Percentiles rank a stretch among this genome's conserved stretches.
These are phyloP conservation scores for Clarireedia monteithiana DNA, from an alignment of 2,329 filamentous ascomycete genomes.

Conservation along the genomic window DNA sequence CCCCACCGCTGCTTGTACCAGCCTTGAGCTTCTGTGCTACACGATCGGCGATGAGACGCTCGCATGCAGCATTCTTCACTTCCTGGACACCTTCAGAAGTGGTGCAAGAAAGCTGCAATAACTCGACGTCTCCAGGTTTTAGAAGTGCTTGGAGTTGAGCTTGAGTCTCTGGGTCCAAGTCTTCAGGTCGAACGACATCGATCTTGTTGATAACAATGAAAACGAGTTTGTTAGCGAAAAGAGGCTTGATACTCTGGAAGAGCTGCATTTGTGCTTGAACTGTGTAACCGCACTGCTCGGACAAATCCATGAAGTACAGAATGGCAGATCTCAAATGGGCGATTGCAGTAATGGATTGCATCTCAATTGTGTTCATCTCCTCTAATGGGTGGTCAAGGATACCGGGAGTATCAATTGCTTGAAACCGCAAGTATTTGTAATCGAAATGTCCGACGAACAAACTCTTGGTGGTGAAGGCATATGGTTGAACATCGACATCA, in stretches of 20 bases:
- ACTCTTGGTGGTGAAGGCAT: conserved; percentile 97
- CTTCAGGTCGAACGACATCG: conserved; percentile 80
- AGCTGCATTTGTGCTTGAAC: conserved; percentile 88
- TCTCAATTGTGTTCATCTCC: conserved; percentile 99
- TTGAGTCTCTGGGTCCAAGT: conserved; percentile 72
- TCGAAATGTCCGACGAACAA: conserved; percentile 97
- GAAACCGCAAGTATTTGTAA: conserved; percentile 86
- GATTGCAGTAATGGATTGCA: conserved; percentile 97
- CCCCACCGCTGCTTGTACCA: conserved; percentile 68
- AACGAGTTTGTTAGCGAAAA: conserved; percentile 95
- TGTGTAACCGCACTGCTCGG: conserved; percentile 92
- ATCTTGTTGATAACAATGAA: conserved; percentile 99
- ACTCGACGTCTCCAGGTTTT: conserved; percentile 82
- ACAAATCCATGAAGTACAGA: conserved; percentile 96
- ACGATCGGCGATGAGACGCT: conserved; percentile 83
- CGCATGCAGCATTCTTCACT: conserved; percentile 91
- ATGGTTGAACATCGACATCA: conserved; percentile 95
- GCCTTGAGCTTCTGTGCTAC: conserved; percentile 96
- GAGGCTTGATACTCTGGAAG: conserved; percentile 92
- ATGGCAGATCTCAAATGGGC: conserved; percentile 93
- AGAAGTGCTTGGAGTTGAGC: conserved; percentile 70
- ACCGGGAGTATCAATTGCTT: conserved; percentile 97
- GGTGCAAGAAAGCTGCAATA: conserved; percentile 89
- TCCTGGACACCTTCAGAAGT: conserved; percentile 90
- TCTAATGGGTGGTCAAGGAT: conserved; percentile 95